Conservation (phyloP, 371 early-diverging fungal species). For the Batrachochytrium dendrobatidis region DNA sequence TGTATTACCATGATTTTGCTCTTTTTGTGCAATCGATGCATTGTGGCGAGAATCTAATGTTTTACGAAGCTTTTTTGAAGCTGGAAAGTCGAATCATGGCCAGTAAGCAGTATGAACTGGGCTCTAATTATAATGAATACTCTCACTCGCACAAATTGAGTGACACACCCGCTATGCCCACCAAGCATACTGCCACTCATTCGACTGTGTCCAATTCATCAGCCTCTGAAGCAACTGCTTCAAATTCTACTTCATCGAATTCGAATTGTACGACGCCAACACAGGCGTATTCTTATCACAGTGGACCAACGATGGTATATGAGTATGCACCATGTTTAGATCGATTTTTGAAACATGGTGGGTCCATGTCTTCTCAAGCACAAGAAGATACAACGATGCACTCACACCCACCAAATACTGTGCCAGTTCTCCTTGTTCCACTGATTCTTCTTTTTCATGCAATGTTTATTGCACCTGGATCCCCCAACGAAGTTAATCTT, state of each 20-base stretch:
- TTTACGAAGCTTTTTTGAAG: conserved; percentile 19
- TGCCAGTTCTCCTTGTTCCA: conserved; percentile 15
- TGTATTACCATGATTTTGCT: neutral
- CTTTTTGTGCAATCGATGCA: conserved; percentile 7
- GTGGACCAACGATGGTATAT: no score
- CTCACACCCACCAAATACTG: neutral
- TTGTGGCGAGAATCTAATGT: conserved; percentile 22
- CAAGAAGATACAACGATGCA: no score
- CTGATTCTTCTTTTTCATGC: conserved; percentile 16
- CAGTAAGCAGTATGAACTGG: no score
- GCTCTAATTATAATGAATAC: no score
- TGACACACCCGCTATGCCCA: no score
- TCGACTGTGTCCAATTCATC: no score
- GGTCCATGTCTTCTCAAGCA: neutral
- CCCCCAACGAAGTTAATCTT: conserved; percentile 23
- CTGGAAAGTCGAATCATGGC: conserved; percentile 14
- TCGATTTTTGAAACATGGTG: conserved; percentile 9
- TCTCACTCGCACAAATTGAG: no score
- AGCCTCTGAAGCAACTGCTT: neutral
- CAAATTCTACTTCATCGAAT: neutral
- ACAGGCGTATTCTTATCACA: no score
- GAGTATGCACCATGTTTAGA: conserved; percentile 13
- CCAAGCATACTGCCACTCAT: no score
- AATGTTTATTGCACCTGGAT: conserved; percentile 20
- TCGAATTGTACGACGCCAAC: no score